These are phyloP conservation scores for Pseudocercospora pini-densiflorae DNA, from an alignment of 2,329 filamentous ascomycete genomes.

Conservation along the genomic window DNA sequence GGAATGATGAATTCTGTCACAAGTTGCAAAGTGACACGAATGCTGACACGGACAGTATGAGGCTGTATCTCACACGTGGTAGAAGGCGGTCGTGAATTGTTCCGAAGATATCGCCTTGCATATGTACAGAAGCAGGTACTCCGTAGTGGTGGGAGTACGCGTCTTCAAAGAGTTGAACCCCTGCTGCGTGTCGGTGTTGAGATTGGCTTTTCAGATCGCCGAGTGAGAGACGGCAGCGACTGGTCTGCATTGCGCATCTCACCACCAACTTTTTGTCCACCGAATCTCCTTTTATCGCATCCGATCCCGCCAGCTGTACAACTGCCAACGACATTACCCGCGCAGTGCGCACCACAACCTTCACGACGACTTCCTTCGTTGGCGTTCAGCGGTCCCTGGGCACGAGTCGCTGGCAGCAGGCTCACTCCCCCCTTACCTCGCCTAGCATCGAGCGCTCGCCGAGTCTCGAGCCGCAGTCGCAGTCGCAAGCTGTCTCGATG, in stretches of 20 bases:
- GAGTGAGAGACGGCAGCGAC: not conserved
- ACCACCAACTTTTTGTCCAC: not conserved
- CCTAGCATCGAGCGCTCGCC: constrained; percentile 8
- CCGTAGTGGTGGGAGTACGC: too few relatives aligned
- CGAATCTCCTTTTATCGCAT: too few relatives aligned
- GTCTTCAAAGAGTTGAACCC: not conserved
- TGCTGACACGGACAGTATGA: too few relatives aligned
- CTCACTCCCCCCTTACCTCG: constrained; percentile 31
- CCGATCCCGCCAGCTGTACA: not conserved
- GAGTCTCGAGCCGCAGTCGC: constrained; percentile 12
- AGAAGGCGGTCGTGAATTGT: too few relatives aligned
- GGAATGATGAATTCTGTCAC: not conserved
- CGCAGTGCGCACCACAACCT: constrained; percentile 22
- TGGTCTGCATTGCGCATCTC: not conserved
- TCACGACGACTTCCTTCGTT: constrained; percentile 39
- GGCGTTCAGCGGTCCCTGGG: constrained; percentile 35
- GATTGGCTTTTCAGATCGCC: not conserved
- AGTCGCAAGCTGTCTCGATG: constrained; percentile 56
- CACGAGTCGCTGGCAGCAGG: constrained; percentile 27
- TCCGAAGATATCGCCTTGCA: too few relatives aligned
- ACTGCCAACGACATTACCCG: not conserved
- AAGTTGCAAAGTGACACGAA: too few relatives aligned
- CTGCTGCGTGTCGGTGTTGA: not conserved
- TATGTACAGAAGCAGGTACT: too few relatives aligned
- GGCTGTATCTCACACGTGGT: too few relatives aligned